Evolutionary conservation across 805 yeast genomes (phyloP), one percentile per base, ranked within the genome.

Genomic region (Komagataella ulmi): DNA sequence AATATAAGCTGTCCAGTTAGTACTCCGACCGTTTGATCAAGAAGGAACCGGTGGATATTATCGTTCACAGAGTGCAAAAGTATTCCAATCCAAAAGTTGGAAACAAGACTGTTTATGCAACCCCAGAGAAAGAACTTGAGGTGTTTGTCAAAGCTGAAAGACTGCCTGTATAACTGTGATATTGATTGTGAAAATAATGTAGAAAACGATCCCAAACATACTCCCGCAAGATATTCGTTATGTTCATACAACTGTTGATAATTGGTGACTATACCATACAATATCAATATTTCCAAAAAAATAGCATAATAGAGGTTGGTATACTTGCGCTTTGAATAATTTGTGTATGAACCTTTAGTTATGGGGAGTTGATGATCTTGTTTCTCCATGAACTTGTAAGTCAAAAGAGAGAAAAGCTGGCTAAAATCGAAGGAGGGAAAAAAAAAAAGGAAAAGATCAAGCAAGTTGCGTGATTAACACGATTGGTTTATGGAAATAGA

Each of bases 51-150:
- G 52, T 64, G 65, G 56, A 48, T 64, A 63, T 7, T 72, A 74
- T 30, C 75, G 57, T 5, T 62, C 62, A 2, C 55, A 50, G 6
- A 75, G 3, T 14, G 17, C 17, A 51, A 58, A 45, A 81, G 61
- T 21, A 72, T 54, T 47, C 75, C 76, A 44, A 81, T 72, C 86
- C 86, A 81, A 14, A 75, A 58, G 1, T 60, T 61, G 24, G 52
- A 44, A 7, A 24, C 17, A 48, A 36, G 30, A 18, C 17, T 87
- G 60, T 80, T 80, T 48, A 81, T 65, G 10, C 70, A 62, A 17
- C 88, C 88, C 85, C 85, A 81, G 2, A 74, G 59, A 52, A 71
- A 59, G 55, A 81, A 81, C 58, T 81, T 81, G 51, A 67, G 55
- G 49, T 63, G 68, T 49, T 61, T 63, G 40, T 54, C 59, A 3